These are phyloP conservation scores for Ceratobasidium sp. DNA, from an alignment of 1,284 basidiomycete genomes.

Conservation along the genomic window DNA sequence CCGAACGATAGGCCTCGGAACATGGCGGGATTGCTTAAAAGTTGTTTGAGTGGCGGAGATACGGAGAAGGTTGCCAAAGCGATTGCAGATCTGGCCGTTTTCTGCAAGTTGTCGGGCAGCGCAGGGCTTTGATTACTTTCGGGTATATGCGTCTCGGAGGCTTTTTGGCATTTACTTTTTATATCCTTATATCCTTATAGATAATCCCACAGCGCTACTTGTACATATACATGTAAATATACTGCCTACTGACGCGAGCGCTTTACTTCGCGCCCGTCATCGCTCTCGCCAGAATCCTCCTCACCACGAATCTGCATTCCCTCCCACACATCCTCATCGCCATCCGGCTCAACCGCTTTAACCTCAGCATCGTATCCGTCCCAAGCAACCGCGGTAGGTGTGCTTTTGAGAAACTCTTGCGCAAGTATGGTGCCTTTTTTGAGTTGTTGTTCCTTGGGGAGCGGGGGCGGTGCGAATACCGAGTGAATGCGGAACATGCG, in stretches of 20 bases:
- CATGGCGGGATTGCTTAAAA: slow-evolving; percentile 25
- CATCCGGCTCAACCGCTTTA: slow-evolving; percentile 50
- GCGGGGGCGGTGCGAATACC: slow-evolving; percentile 66
- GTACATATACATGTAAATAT: slow-evolving; percentile 5
- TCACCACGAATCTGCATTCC: slow-evolving; percentile 57
- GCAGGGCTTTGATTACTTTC: neutral
- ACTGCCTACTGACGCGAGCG: slow-evolving; percentile 7
- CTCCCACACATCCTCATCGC: slow-evolving; percentile 62
- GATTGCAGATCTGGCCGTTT: slow-evolving; percentile 16
- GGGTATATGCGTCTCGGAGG: neutral
- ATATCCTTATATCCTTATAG: neutral
- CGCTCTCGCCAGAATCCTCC: slow-evolving; percentile 53
- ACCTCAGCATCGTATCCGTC: slow-evolving; percentile 54
- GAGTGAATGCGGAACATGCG: slow-evolving; percentile 81
- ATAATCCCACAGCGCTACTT: neutral
- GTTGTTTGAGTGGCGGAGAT: slow-evolving; percentile 8
- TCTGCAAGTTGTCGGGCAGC: slow-evolving; percentile 18
- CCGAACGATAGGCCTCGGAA: slow-evolving; percentile 14
- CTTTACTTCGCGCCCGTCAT: slow-evolving; percentile 49
- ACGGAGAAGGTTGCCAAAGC: neutral
- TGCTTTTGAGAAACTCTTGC: slow-evolving; percentile 75
- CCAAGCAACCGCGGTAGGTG: slow-evolving; percentile 67
- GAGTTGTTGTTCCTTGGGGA: slow-evolving; percentile 66
- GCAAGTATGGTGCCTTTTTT: slow-evolving; percentile 74
- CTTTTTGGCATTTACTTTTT: neutral